Evolutionary conservation across 768 basidiomycete genomes (phyloP).

Genomic region (Scleroderma bovista): DNA sequence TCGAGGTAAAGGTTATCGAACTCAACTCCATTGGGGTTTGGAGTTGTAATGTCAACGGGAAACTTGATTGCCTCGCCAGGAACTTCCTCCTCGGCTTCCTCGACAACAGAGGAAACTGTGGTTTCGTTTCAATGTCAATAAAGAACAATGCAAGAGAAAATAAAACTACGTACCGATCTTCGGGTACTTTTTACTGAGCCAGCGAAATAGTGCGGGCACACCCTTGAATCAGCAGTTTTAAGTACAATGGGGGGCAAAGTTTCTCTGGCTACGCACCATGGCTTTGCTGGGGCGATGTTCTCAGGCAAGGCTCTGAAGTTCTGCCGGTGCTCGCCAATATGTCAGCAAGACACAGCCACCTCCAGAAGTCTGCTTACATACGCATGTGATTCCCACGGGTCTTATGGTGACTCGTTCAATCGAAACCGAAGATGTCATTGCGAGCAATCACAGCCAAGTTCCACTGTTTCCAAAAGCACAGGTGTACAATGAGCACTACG

Average conservation of each 20-base stretch:
- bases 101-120: slow-evolving; percentile 70
- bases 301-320: too few species aligned
- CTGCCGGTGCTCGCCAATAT: too few species aligned
- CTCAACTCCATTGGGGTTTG: slow-evolving; percentile 95
- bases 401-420: slow-evolving; percentile 15
- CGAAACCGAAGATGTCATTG: neutral
- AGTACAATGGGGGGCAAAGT: neutral
- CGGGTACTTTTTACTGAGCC: slow-evolving; percentile 98
- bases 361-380: slow-evolving; percentile 9
- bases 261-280: slow-evolving; percentile 15
- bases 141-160: neutral
- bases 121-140: neutral
- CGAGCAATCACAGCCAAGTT: neutral
- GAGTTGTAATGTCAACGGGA: slow-evolving; percentile 69
- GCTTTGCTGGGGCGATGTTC: neutral
- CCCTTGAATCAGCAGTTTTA: slow-evolving; percentile 46
- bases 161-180: slow-evolving; percentile 69
- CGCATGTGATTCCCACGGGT: slow-evolving; percentile 16
- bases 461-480: too few species aligned
- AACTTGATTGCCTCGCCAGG: slow-evolving; percentile 61
- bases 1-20: slow-evolving; percentile 97
- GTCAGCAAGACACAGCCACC: neutral
- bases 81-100: slow-evolving; percentile 76
- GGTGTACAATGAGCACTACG: slow-evolving; percentile 18
- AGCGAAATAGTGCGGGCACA: slow-evolving; percentile 96